Evolutionary conservation across 108 stramenopile genomes (phyloP).

Genomic region (Parietichytrium sp.): DNA sequence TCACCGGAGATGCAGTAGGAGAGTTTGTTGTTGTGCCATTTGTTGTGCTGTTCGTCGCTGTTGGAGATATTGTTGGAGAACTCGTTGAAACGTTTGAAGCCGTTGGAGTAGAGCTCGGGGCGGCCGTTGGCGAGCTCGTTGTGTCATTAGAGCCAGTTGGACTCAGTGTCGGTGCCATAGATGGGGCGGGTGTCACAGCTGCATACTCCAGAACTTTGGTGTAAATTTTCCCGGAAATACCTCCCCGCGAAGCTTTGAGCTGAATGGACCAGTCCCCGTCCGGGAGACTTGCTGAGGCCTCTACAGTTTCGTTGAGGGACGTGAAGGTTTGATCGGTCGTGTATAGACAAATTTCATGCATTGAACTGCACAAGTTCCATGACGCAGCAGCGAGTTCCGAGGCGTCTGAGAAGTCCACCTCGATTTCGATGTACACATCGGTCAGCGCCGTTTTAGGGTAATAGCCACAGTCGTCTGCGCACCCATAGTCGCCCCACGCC

Average conservation of each 20-base stretch:
- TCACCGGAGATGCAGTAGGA: too few species aligned
- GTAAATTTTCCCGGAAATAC: neutral
- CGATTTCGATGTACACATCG: neutral
- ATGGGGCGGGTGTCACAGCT: too few species aligned
- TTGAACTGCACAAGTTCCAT: neutral
- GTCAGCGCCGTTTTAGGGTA: neutral
- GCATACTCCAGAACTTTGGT: neutral
- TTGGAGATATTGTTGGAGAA: too few species aligned
- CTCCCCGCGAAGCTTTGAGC: neutral
- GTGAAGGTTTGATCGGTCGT: neutral
- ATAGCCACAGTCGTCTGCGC: neutral
- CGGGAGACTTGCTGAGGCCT: neutral
- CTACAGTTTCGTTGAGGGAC: neutral
- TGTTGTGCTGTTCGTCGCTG: too few species aligned
- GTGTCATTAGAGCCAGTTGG: too few species aligned
- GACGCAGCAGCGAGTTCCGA: neutral
- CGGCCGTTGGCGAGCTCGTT: too few species aligned
- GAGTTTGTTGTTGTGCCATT: too few species aligned
- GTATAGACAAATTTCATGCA: conserved; percentile 7
- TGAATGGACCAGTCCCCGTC: conserved; percentile 21
- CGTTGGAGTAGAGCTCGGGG: too few species aligned
- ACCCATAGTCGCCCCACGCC: neutral
- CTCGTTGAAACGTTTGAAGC: too few species aligned
- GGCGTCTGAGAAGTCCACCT: neutral
- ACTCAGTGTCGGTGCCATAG: too few species aligned